Evolutionary conservation across 192 early-diverging fungal species (phyloP).

Genomic region (Backusella macrospora): DNA sequence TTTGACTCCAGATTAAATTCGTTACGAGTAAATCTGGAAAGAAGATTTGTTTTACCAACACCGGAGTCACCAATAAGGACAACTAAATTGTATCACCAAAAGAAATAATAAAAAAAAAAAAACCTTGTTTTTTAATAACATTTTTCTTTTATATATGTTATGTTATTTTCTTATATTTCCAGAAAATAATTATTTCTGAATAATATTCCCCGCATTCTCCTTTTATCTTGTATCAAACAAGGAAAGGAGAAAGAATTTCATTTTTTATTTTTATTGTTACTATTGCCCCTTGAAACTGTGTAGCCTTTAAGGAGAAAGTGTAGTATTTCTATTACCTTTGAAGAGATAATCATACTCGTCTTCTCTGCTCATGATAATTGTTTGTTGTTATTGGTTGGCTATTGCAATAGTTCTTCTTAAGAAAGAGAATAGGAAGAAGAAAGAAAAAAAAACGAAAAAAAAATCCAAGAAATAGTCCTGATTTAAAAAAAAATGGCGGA

Average conservation of each 20-base stretch:
- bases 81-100: conserved; percentile 52
- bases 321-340: conserved; percentile 7
- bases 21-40: conserved; percentile 94
- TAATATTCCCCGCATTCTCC: neutral
- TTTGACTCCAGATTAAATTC: conserved; percentile 98
- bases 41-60: conserved; percentile 96
- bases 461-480: neutral
- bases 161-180: neutral
- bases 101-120: neutral
- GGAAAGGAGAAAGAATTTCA: neutral
- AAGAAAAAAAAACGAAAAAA: conserved; percentile 8
- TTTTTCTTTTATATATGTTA: neutral
- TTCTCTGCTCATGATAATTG: conserved; percentile 1
- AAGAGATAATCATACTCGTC: conserved; percentile 22
- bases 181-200: neutral
- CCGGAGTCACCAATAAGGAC: conserved; percentile 94
- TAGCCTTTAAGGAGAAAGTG: neutral
- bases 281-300: neutral
- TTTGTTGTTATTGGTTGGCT: neutral
- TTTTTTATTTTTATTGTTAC: neutral
- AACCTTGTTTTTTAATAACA: neutral
- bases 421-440: neutral
- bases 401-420: too few relatives aligned
- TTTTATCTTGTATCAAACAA: neutral
- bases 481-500: neutral